Evolutionary conservation across 2,329 filamentous ascomycete genomes (phyloP).

Genomic region (Colletotrichum australisinense): DNA sequence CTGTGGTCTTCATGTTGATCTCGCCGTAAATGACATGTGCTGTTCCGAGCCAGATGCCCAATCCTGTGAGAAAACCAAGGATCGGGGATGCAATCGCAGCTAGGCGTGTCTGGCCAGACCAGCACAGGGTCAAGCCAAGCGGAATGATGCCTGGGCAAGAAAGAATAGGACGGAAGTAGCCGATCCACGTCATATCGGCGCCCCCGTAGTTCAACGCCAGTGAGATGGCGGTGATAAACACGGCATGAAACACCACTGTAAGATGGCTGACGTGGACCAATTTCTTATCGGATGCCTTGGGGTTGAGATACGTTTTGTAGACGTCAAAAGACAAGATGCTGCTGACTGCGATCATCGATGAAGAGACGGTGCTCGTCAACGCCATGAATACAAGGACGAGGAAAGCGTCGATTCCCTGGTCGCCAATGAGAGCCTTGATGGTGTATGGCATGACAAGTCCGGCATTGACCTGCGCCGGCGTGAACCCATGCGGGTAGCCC

Average conservation of each 20-base stretch:
- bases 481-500: neutral
- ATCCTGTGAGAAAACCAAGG: neutral
- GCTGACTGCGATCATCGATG: neutral
- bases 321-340: neutral
- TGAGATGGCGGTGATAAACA: neutral
- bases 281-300: neutral
- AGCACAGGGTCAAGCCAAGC: neutral
- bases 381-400: neutral
- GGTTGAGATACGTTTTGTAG: neutral
- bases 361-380: neutral
- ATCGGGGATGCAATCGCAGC: neutral
- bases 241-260: neutral
- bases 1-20: neutral
- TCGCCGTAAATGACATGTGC: neutral
- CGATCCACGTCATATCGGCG: neutral
- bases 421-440: neutral
- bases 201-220: neutral
- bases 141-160: neutral
- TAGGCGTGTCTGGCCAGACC: neutral
- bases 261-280: neutral
- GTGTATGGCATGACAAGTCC: neutral
- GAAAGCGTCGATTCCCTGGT: neutral
- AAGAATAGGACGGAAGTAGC: neutral
- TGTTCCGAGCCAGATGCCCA: neutral
- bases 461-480: neutral